Evolutionary conservation across 23 red algal species (phyloP).

Genomic region (Gracilaria caudata): DNA sequence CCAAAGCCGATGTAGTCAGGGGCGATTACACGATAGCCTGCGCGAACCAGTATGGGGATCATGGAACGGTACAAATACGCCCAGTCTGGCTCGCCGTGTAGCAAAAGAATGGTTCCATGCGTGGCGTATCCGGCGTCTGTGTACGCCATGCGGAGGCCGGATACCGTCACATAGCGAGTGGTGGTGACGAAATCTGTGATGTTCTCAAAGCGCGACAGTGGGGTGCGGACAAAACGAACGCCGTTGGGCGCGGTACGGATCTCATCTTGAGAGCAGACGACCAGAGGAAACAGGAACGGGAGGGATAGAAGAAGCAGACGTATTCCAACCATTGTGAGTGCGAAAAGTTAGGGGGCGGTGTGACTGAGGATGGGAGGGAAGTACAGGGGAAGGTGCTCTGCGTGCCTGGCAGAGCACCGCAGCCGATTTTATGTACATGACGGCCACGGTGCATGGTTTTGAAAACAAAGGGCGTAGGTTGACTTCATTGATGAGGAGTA

Average conservation of each 20-base stretch:
- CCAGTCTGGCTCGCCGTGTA: constrained; percentile 33
- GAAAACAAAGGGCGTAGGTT: no score
- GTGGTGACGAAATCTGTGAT: constrained; percentile 8
- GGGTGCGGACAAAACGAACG: constrained; percentile 16
- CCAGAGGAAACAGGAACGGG: not conserved
- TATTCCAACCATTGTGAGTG: not conserved
- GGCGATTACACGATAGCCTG: constrained; percentile 8
- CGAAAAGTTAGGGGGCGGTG: not conserved
- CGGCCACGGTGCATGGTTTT: no score
- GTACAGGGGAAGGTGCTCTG: not conserved
- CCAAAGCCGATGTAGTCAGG: constrained; percentile 23
- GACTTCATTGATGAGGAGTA: no score
- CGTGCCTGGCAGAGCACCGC: no score
- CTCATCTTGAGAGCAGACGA: not conserved
- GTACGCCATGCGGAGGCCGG: constrained; percentile 21
- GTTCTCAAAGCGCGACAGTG: not conserved
- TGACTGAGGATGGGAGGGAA: not conserved
- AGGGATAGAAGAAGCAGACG: not conserved
- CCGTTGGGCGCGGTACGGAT: constrained; percentile 6
- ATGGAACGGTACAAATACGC: constrained; percentile 19
- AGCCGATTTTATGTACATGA: not conserved
- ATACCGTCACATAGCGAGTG: constrained; percentile 10
- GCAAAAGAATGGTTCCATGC: constrained; percentile 26
- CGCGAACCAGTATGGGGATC: not conserved
- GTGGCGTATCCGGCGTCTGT: constrained; percentile 22